Evolutionary conservation across 345 rosid genomes (phyloP).

Genomic region (Boechera retrofracta): DNA sequence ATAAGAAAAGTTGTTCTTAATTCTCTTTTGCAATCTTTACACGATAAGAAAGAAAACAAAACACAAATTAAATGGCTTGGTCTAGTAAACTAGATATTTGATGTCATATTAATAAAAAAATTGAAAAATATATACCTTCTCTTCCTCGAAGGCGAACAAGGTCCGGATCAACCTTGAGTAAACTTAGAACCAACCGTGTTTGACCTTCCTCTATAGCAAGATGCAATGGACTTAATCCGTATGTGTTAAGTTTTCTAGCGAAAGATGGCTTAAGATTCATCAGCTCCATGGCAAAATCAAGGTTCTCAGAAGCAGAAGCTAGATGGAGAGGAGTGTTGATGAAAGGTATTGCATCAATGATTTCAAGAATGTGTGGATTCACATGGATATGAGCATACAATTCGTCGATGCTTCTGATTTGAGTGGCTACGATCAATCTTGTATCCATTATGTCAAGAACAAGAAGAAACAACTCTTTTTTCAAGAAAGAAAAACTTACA

Average conservation of each 20-base stretch:
- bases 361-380: constrained; percentile 38
- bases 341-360: constrained; percentile 45
- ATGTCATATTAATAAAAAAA: no score
- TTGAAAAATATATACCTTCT: constrained; percentile 11
- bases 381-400: constrained; percentile 37
- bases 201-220: constrained; percentile 43
- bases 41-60: background rate
- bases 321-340: constrained; percentile 49
- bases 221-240: constrained; percentile 46
- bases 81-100: background rate
- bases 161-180: constrained; percentile 28
- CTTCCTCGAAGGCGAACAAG: constrained; percentile 40
- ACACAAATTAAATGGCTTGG: background rate
- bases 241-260: constrained; percentile 46
- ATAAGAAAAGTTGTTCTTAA: no score
- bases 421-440: constrained; percentile 23
- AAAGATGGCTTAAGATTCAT: constrained; percentile 50
- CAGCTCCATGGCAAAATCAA: constrained; percentile 45
- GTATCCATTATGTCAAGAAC: constrained; percentile 33
- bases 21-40: no score
- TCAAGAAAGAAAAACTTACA: constrained; percentile 1
- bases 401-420: constrained; percentile 30
- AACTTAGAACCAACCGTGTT: background rate
- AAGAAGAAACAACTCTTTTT: background rate
- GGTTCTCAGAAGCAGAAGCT: constrained; percentile 43